Base-by-base conservation (phyloP, 106 monocot species). In the Phalaenopsis aphrodite region DNA sequence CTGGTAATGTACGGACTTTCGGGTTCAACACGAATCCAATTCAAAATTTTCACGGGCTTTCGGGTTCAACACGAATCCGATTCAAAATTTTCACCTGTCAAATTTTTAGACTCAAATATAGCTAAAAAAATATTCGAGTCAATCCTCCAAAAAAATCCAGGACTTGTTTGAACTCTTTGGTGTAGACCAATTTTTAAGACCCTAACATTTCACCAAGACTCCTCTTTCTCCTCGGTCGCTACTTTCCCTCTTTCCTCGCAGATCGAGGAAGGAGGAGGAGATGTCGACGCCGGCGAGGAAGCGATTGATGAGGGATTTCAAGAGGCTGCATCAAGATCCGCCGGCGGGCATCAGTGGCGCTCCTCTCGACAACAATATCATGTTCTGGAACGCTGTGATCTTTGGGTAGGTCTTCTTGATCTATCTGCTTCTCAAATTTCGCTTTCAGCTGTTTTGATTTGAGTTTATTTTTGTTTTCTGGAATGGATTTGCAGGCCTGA, bases 201-300 rank as follows among this genome's bases (percentile, higher is more conserved):
- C 30, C 30, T 30, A 30, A 30, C 30, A 30, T 30, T 30, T 30
- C 30, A 30, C 30, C 30, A 0, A 30, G 43, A 45, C 11, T 15
- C 52, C 52, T 52, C 52, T 39, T 30, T 39, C 14, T 39, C 2
- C 69, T 69, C 69, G 14, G 39, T 11, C 38, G 4, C 10, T 42
- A 18, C 61, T 77, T 41, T 74, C 43, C 43, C 41, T 74, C 74
- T 74, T 74, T 74, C 43, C 42, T 74, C 45, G n/a, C 74, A 19
- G 74, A n/a, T 18, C 24, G 55, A 55, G 37, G 56, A 6, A 16
- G 23, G 58, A 41, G 8, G 37, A 47, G 49, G 55, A 68, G 82
- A 93, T 93, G 92, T 93, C 90, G 81, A 93, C 90, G 79, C 90
- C 92, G 21, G 83, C 92, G 81, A 86, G 92, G 81, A 93, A 93